A percentile compares a stretch with the other conserved stretches of the same genome.
Evolutionary conservation across 2,329 filamentous ascomycete species (phyloP).

Genomic region (Alternaria brassicae): DNA sequence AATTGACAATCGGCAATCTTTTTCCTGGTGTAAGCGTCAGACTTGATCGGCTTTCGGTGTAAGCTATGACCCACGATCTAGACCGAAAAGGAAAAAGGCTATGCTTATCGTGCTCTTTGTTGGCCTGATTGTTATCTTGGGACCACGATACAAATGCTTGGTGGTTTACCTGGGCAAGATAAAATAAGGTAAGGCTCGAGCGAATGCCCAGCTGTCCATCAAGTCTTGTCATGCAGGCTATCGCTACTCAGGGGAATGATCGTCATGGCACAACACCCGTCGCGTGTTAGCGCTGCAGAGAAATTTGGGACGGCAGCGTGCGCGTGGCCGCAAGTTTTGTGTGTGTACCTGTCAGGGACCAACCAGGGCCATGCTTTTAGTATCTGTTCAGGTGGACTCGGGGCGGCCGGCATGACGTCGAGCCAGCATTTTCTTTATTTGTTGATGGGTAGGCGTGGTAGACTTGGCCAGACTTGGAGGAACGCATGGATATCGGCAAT

Average conservation of each 20-base stretch:
- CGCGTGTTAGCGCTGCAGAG: background rate
- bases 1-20: background rate
- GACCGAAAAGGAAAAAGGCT: background rate
- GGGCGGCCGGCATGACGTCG: constrained; percentile 6
- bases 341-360: constrained; percentile 11
- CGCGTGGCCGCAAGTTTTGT: constrained; percentile 2
- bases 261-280: background rate
- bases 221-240: background rate
- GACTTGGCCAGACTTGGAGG: background rate
- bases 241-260: background rate
- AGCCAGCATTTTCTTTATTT: constrained; percentile 8
- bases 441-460: background rate
- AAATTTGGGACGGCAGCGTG: background rate
- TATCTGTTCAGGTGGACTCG: background rate
- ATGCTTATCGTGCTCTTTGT: background rate
- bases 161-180: constrained; percentile 1
- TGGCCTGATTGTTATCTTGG: background rate
- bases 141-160: constrained; percentile 1
- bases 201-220: constrained; percentile 3
- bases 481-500: background rate
- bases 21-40: background rate
- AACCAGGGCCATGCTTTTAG: background rate
- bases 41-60: background rate
- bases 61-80: background rate
- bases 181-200: constrained; percentile 5